Percentiles rank a stretch among this genome's conserved stretches.
Conservation (phyloP, 768 basidiomycete genomes). For the Paxillus rubicundulus region DNA sequence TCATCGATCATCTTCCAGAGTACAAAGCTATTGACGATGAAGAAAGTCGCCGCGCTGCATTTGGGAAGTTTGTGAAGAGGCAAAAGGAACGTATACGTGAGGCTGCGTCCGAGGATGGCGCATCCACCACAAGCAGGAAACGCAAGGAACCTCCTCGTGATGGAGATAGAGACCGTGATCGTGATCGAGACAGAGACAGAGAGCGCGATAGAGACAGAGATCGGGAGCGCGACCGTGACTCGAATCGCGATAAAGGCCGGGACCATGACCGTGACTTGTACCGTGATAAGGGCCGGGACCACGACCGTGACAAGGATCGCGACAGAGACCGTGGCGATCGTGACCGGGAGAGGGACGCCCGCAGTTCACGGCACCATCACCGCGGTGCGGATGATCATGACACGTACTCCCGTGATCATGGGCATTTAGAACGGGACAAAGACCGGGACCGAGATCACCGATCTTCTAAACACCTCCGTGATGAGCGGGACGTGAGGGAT, state of each 20-base stretch:
- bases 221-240: constrained; percentile 25
- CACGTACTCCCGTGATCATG: constrained; percentile 33
- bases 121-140: constrained; percentile 73
- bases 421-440: constrained; percentile 33
- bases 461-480: constrained; percentile 48
- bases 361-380: constrained; percentile 33
- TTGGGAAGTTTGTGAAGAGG: constrained; percentile 82
- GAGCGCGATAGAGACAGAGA: constrained; percentile 30
- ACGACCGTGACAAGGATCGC: constrained; percentile 39
- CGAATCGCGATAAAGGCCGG: constrained; percentile 29
- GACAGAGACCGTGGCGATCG: constrained; percentile 40
- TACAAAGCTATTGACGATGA: constrained; percentile 87
- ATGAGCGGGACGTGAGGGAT: constrained; percentile 54
- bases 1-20: constrained; percentile 81
- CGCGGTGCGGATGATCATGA: constrained; percentile 34
- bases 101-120: constrained; percentile 77
- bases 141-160: constrained; percentile 70
- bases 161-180: constrained; percentile 47
- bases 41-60: constrained; percentile 78
- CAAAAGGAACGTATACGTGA: constrained; percentile 89
- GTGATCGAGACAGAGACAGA: constrained; percentile 34
- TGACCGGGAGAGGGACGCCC: constrained; percentile 42
- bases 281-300: constrained; percentile 39
- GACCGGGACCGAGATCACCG: constrained; percentile 42
- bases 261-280: constrained; percentile 37